Percentiles rank a stretch among this genome's conserved stretches.
Conservation (phyloP, 441 rosid genomes). For the Isatis lusitanica region DNA sequence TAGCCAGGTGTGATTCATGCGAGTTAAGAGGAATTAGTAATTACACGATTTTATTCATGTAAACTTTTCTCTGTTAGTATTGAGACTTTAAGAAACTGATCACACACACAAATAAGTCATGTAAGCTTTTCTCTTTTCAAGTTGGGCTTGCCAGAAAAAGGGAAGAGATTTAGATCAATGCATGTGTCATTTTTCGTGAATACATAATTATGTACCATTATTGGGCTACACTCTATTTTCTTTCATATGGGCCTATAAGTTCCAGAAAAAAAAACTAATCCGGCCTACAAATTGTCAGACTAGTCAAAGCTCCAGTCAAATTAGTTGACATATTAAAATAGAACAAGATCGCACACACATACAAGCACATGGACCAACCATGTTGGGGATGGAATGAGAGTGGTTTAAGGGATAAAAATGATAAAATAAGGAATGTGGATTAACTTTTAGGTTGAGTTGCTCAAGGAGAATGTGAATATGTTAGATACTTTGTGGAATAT, state of each 20-base stretch:
- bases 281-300: not conserved
- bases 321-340: not conserved
- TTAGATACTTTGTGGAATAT: constrained; percentile 27
- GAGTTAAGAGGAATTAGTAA: no score
- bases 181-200: not conserved
- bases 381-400: constrained; percentile 21
- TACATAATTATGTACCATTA: not conserved
- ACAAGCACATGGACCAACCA: constrained; percentile 28
- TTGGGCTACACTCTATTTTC: not conserved
- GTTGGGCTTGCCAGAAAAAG: not conserved
- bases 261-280: not conserved
- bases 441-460: constrained; percentile 40
- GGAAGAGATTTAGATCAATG: not conserved
- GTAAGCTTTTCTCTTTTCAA: not conserved
- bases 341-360: constrained; percentile 6
- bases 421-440: constrained; percentile 24
- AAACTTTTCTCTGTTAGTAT: not conserved
- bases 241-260: not conserved
- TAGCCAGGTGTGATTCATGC: not conserved
- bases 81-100: not conserved
- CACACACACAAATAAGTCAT: not conserved
- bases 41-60: no score
- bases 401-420: constrained; percentile 7
- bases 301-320: not conserved
- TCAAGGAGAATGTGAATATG: constrained; percentile 37